These are phyloP conservation scores for Mycena venus DNA, from an alignment of 768 basidiomycete species.

Conservation along the genomic window DNA sequence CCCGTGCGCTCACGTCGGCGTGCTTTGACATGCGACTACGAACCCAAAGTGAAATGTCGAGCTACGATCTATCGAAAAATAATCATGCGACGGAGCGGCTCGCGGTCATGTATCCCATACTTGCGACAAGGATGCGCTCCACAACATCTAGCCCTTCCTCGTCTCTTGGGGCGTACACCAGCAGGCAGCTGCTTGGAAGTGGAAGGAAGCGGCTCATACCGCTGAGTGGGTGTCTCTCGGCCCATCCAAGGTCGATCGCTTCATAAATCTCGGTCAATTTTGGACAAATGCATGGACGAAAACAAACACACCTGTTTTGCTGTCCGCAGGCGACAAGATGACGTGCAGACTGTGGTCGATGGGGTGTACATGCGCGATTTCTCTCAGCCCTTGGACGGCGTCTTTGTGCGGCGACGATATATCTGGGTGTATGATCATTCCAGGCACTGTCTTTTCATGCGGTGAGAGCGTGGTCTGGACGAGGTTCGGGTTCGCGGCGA, in stretches of 20 bases:
- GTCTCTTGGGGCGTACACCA: constrained; percentile 44
- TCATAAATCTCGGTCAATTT: background rate
- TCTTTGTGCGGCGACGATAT: constrained; percentile 34
- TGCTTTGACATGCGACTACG: background rate
- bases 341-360: constrained; percentile 41
- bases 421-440: constrained; percentile 34
- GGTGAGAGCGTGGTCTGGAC: constrained; percentile 36
- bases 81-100: constrained; percentile 31
- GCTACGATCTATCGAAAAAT: too few species aligned
- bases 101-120: constrained; percentile 39
- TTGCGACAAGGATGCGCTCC: constrained; percentile 38
- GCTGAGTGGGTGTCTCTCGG: constrained; percentile 42
- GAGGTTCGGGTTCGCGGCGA: constrained; percentile 31
- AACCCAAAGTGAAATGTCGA: background rate
- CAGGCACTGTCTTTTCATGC: constrained; percentile 33
- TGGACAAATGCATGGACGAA: background rate
- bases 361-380: constrained; percentile 41
- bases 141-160: constrained; percentile 41
- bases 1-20: background rate
- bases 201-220: constrained; percentile 23
- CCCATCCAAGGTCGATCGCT: constrained; percentile 45
- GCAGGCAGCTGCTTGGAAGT: constrained; percentile 39
- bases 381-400: constrained; percentile 31
- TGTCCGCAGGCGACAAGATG: constrained; percentile 41
- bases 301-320: constrained; percentile 37